A percentile compares a stretch with the other conserved stretches of the same genome.
These are phyloP conservation scores for Talaromyces sp. DNA, from an alignment of 2,329 filamentous ascomycete species.

Conservation along the genomic window DNA sequence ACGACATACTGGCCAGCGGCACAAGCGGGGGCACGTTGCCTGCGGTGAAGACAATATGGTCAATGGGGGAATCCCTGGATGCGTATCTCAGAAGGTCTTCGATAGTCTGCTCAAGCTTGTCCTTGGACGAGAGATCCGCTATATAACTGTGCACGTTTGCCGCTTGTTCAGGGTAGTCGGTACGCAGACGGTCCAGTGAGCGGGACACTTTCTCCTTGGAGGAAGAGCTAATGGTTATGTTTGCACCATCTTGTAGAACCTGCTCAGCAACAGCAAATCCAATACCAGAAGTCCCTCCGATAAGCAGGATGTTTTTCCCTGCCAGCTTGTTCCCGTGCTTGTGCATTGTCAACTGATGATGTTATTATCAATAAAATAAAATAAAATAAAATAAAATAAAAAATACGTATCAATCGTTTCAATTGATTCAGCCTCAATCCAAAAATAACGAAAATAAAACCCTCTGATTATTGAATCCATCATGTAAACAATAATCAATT, in stretches of 20 bases:
- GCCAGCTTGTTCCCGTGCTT: constrained; percentile 34
- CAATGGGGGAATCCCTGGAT: constrained; percentile 24
- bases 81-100: constrained; percentile 2
- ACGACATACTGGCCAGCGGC: constrained; percentile 22
- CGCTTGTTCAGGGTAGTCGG: constrained; percentile 33
- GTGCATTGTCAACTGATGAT: background rate
- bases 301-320: constrained; percentile 42
- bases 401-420: too few relatives aligned
- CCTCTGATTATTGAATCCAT: background rate
- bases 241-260: constrained; percentile 44
- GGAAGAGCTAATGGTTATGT: constrained; percentile 47
- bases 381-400: background rate
- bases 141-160: constrained; percentile 40
- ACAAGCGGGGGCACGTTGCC: constrained; percentile 41
- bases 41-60: constrained; percentile 57
- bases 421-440: background rate
- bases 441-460: too few relatives aligned
- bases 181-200: constrained; percentile 36
- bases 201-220: constrained; percentile 30
- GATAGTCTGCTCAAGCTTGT: constrained; percentile 12
- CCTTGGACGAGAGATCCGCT: constrained; percentile 44
- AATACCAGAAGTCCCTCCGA: constrained; percentile 50
- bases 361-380: background rate
- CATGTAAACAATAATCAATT: background rate
- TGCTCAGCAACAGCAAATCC: constrained; percentile 50